Percentiles rank a stretch among this genome's conserved stretches.
These are phyloP conservation scores for Rhododendron griersonianum DNA, from an alignment of 148 eudicot genomes.

Conservation along the genomic window DNA sequence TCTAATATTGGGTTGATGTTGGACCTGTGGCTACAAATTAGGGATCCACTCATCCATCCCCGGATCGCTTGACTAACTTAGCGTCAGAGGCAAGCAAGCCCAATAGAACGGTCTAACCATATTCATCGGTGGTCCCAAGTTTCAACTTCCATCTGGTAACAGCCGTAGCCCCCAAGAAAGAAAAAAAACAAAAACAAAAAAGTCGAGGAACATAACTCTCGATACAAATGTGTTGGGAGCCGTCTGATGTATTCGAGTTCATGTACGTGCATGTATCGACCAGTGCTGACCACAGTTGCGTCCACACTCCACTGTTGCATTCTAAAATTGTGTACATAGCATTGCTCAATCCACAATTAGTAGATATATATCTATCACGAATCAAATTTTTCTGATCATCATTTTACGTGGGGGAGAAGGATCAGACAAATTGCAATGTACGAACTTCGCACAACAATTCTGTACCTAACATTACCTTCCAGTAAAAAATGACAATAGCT, in stretches of 20 bases:
- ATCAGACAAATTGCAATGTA: neutral
- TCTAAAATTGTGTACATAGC: no score
- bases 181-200: neutral
- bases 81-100: neutral
- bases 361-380: no score
- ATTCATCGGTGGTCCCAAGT: neutral
- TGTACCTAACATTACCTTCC: neutral
- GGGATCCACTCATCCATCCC: no score
- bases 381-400: no score
- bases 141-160: neutral
- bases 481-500: neutral
- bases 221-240: neutral
- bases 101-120: neutral
- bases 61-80: no score
- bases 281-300: neutral
- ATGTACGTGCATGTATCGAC: neutral
- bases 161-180: neutral
- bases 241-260: neutral
- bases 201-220: neutral
- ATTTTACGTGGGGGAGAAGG: no score
- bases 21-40: no score
- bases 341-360: no score
- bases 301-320: neutral
- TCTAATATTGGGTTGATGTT: no score
- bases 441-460: no score